Evolutionary conservation across 768 basidiomycete species (phyloP).

Genomic region (Termitomyces sp.): DNA sequence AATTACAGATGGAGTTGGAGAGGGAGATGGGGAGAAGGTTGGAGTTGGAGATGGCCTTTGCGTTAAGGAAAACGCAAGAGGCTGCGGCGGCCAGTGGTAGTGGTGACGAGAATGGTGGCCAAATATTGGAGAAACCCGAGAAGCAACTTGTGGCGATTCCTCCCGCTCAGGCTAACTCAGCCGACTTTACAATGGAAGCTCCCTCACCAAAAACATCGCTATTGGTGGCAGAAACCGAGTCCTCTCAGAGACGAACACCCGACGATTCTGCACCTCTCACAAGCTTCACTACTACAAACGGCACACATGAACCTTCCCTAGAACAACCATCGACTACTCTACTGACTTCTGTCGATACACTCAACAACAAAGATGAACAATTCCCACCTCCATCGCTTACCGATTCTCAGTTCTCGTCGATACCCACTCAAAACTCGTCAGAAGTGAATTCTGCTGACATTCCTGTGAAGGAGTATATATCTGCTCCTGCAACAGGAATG

Average conservation of each 20-base stretch:
- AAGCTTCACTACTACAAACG: neutral
- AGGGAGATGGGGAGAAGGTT: slow-evolving; percentile 51
- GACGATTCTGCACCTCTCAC: neutral
- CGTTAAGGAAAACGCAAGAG: neutral
- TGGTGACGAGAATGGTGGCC: neutral
- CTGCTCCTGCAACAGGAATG: neutral
- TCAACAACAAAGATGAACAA: neutral
- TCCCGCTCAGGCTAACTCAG: neutral
- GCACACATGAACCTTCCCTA: neutral
- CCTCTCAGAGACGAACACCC: neutral
- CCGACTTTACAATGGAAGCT: neutral
- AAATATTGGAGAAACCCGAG: neutral
- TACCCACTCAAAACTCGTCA: neutral
- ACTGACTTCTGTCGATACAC: neutral
- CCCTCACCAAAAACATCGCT: neutral
- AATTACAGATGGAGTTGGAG: slow-evolving; percentile 57
- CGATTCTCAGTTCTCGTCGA: neutral
- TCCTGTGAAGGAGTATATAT: neutral
- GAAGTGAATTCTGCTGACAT: neutral
- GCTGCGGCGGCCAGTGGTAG: neutral
- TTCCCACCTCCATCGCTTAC: neutral
- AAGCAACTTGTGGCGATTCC: neutral
- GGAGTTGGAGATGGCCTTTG: slow-evolving; percentile 34
- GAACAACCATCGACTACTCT: neutral
- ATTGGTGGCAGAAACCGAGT: neutral